Evolutionary conservation across 148 eudicot species (phyloP).

Genomic region (Heliosperma pusillum): DNA sequence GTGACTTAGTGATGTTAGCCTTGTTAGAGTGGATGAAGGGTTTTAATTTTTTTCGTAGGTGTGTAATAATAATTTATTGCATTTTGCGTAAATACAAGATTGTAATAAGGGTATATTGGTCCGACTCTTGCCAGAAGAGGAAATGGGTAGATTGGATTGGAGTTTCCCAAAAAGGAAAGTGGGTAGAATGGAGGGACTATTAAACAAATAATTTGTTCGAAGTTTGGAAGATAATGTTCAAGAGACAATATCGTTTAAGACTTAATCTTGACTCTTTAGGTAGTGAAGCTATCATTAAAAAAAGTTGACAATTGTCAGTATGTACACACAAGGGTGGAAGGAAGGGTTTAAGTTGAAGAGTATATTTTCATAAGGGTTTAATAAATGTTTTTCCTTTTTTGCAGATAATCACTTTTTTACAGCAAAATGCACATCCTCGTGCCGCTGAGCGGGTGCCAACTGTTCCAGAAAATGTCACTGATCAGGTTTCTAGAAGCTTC

Average conservation of each 20-base stretch:
- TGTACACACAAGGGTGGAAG: not conserved
- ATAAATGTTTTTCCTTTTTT: conserved; percentile 16
- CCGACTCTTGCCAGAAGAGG: too few relatives aligned
- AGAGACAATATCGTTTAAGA: not conserved
- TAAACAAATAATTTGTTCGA: too few relatives aligned
- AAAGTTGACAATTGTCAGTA: not conserved
- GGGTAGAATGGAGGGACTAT: too few relatives aligned
- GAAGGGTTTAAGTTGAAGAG: not conserved
- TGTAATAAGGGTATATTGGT: too few relatives aligned
- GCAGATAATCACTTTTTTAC: conserved; percentile 91
- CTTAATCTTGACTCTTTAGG: not conserved
- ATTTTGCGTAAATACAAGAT: too few relatives aligned
- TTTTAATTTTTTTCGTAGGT: too few relatives aligned
- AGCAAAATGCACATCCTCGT: conserved; percentile 98
- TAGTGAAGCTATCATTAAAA: not conserved
- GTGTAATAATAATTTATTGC: too few relatives aligned
- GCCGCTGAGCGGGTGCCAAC: conserved; percentile 78
- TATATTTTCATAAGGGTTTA: not conserved
- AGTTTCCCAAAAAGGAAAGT: too few relatives aligned
- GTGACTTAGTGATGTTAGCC: too few relatives aligned
- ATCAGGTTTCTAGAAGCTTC: conserved; percentile 53
- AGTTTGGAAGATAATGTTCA: not conserved
- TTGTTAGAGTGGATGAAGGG: too few relatives aligned
- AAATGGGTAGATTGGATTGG: too few relatives aligned
- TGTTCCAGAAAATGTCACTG: conserved; percentile 97